Evolutionary conservation across 441 rosid species (phyloP), one percentile per base, ranked within the genome.

Genomic region (Arabidopsis hybrid): DNA sequence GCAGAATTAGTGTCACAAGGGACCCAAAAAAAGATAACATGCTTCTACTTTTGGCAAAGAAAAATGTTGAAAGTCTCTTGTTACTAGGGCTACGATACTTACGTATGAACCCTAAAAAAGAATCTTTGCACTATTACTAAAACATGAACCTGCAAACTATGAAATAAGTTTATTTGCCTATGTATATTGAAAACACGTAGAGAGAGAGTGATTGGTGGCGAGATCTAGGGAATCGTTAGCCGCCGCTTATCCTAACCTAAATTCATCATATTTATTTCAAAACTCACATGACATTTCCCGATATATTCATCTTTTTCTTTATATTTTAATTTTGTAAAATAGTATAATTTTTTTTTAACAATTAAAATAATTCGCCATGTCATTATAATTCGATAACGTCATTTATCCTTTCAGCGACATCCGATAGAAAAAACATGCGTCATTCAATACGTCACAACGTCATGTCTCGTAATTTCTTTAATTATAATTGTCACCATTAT

Each of bases 171-270:
- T 34, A 16, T 21, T 18, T 47, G 26, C 8, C 32, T 50, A 12
- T 45, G 11, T 6, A 46, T 13, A 39, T 18, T 36, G 4, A 21
- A 61, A 14, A 8, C 35, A 32, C 8, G 31, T 53, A 63, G 35
- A 55, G 36, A 46, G 43, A 77, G 92, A 87, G 92, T 83, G 86
- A 86, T 83, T 85, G 86, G 87, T 75, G 93, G 89, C 90, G 84
- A 68, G 87, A 88, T 85, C 69, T 75, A 77, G 83, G 93, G 91
- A 62, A 67, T 76, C 62, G 77, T 47, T 50, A 69, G 87, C 89
- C 87, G 86, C 90, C 86, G 86, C 83, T 80, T 78, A 71, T 51
- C 64, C 46, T 59, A 43, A 36, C 64, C 46, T 59, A 43, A 36
- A 18, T 46, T 76, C 16, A 51, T 51, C 40, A 45, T 45, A 26